Evolutionary conservation across 768 basidiomycete species (phyloP), one percentile per base, ranked within the genome.

Genomic region (Exsudoporus frostii): DNA sequence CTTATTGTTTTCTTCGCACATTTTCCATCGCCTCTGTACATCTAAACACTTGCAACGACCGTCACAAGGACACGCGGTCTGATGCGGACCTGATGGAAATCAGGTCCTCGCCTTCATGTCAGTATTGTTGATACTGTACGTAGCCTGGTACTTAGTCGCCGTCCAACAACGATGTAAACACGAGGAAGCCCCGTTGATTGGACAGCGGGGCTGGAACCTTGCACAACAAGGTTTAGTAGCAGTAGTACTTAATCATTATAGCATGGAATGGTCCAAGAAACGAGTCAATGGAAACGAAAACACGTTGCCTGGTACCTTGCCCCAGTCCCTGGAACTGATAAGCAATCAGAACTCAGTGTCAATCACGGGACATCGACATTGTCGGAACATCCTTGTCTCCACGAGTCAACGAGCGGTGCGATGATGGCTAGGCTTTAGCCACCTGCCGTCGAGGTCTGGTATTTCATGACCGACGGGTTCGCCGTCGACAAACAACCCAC

Each of bases 401-500:
- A 7, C 7, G 47, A 24, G 37, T 64, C 51, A 56, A 51, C 55
- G 58, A 30, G 45, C 51, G 46, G 40, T 55, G 37, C 25, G 52
- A 40, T 54, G 52, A 40, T 54, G 54, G 51, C 33, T 55, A 14
- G 65, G 42, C 43, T 45, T 69, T 22, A 71, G 57, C 70, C 70
- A 71, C 48, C 45, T 62, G 52, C 77, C 79, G 38, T 71, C 66
- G 10, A 80, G 55, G 17, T 73, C 76, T 1, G 72, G 58, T 37
- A 80, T 51, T 34, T 65, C 67, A 27, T 71, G 62, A 20, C 66
- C 56, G 7, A 75, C 68, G n/a, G 58, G 62, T 46, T 71, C 61
- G 5, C 74, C 77, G 48, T 85, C 73, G 8, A 80, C 50, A 43
- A 69, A 76, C 11, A 85, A 39, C 5, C 82, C 80, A 14, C 82